A percentile compares a stretch with the other conserved stretches of the same genome.
These are phyloP conservation scores for Aspergillus avenaceus DNA, from an alignment of 495 filamentous ascomycete genomes.

Conservation along the genomic window DNA sequence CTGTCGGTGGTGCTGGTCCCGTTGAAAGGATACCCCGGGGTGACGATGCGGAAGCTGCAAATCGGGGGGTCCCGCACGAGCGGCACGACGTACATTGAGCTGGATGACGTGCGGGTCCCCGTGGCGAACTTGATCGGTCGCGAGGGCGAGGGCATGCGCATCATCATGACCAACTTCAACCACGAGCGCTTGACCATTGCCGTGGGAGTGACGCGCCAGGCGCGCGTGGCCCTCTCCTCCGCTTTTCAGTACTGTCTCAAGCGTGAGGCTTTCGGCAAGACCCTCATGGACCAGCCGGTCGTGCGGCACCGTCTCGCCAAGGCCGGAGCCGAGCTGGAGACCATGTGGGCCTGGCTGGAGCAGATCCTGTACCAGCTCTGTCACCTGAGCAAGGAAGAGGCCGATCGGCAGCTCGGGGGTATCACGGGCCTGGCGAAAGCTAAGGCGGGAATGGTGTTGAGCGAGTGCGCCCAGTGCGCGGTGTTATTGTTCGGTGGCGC, in stretches of 20 bases:
- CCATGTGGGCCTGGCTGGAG: slow-evolving; percentile 70
- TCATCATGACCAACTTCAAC: slow-evolving; percentile 84
- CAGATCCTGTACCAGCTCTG: slow-evolving; percentile 68
- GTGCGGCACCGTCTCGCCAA: slow-evolving; percentile 69
- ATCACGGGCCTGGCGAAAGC: slow-evolving; percentile 69
- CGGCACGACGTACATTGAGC: slow-evolving; percentile 72
- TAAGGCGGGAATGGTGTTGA: slow-evolving; percentile 63
- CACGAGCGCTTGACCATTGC: slow-evolving; percentile 69
- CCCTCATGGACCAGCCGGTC: slow-evolving; percentile 68
- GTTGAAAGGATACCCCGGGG: slow-evolving; percentile 56
- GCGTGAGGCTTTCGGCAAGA: slow-evolving; percentile 72
- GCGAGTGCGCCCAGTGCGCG: slow-evolving; percentile 64
- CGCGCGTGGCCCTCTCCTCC: slow-evolving; percentile 58
- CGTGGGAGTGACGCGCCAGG: slow-evolving; percentile 56
- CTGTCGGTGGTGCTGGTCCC: slow-evolving; percentile 66
- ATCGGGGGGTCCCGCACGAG: slow-evolving; percentile 56
- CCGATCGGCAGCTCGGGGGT: slow-evolving; percentile 63
- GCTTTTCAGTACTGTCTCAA: slow-evolving; percentile 68
- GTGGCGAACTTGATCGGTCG: slow-evolving; percentile 64
- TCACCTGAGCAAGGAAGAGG: slow-evolving; percentile 56
- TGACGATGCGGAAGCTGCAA: slow-evolving; percentile 61
- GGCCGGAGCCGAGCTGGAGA: slow-evolving; percentile 64
- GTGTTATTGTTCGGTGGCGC: slow-evolving; percentile 70
- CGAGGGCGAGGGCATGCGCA: slow-evolving; percentile 68
- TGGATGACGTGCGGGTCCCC: slow-evolving; percentile 70